These are phyloP conservation scores for Staphylotrichum longicolle DNA, from an alignment of 495 filamentous ascomycete genomes.

Conservation along the genomic window DNA sequence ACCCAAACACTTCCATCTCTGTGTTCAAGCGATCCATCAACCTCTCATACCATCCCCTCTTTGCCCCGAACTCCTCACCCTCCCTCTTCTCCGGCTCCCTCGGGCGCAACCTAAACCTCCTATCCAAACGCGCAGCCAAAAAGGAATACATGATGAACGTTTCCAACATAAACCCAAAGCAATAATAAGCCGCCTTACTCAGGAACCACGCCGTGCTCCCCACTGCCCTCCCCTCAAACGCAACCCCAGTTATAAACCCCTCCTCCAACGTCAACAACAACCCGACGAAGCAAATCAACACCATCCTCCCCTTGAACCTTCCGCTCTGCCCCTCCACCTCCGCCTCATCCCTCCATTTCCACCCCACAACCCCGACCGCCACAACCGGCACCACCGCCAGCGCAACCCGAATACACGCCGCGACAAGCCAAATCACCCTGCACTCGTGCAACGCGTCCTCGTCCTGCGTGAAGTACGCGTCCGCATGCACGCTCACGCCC, in stretches of 20 bases:
- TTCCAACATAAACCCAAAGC: not conserved
- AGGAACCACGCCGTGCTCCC: slow-evolving; percentile 12
- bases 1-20: slow-evolving; percentile 8
- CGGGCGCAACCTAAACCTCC: slow-evolving; percentile 3
- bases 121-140: slow-evolving; percentile 1
- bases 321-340: not conserved
- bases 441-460: slow-evolving; percentile 35
- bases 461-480: slow-evolving; percentile 61
- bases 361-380: slow-evolving; percentile 5
- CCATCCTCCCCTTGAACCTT: not conserved
- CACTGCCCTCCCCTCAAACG: slow-evolving; percentile 7
- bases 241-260: slow-evolving; percentile 2
- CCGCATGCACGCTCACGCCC: slow-evolving; percentile 61
- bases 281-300: not conserved
- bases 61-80: not conserved
- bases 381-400: slow-evolving; percentile 69
- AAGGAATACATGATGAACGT: not conserved
- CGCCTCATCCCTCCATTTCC: not conserved
- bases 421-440: slow-evolving; percentile 64
- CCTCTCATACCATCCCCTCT: not conserved
- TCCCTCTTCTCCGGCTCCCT: not conserved
- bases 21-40: not conserved
- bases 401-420: slow-evolving; percentile 57
- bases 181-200: slow-evolving; percentile 7
- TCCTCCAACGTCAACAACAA: slow-evolving; percentile 8